Evolutionary conservation across 1,284 basidiomycete genomes (phyloP).

Genomic region (Sutorius eximius): DNA sequence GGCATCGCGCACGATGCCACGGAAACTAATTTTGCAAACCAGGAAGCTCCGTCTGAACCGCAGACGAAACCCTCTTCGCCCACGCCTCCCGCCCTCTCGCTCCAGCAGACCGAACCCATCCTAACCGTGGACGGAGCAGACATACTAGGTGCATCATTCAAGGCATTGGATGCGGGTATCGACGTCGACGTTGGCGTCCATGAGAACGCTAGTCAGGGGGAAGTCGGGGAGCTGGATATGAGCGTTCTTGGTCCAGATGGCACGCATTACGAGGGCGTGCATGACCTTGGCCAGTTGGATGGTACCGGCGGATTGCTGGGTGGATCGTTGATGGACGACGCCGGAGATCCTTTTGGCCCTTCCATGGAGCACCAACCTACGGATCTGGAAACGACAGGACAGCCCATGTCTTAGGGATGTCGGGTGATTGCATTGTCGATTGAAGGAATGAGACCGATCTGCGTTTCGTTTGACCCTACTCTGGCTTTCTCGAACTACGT

Average conservation of each 20-base stretch:
- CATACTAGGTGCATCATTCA: constrained; percentile 48
- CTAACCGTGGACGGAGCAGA: constrained; percentile 37
- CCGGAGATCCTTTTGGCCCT: constrained; percentile 55
- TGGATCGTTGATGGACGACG: constrained; percentile 58
- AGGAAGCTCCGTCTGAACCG: constrained; percentile 42
- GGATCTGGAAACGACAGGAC: constrained; percentile 13
- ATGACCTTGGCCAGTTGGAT: constrained; percentile 57
- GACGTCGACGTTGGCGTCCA: constrained; percentile 35
- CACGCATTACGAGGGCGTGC: constrained; percentile 52
- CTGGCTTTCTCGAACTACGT: neutral
- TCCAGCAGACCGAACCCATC: constrained; percentile 37
- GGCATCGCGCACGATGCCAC: constrained; percentile 34
- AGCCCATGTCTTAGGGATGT: neutral
- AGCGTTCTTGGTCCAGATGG: constrained; percentile 64
- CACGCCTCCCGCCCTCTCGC: constrained; percentile 48
- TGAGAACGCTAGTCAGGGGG: constrained; percentile 33
- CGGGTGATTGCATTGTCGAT: constrained; percentile 10
- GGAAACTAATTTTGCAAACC: constrained; percentile 34
- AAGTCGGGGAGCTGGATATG: constrained; percentile 54
- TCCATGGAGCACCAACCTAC: constrained; percentile 25
- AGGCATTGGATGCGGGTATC: constrained; percentile 46
- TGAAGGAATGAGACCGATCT: constrained; percentile 5
- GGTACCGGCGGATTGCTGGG: constrained; percentile 53
- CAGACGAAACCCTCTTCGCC: constrained; percentile 64
- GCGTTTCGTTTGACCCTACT: neutral